Evolutionary conservation across 257 asterid species (phyloP), one percentile per base, ranked within the genome.

Genomic region (Eustoma russellianum): DNA sequence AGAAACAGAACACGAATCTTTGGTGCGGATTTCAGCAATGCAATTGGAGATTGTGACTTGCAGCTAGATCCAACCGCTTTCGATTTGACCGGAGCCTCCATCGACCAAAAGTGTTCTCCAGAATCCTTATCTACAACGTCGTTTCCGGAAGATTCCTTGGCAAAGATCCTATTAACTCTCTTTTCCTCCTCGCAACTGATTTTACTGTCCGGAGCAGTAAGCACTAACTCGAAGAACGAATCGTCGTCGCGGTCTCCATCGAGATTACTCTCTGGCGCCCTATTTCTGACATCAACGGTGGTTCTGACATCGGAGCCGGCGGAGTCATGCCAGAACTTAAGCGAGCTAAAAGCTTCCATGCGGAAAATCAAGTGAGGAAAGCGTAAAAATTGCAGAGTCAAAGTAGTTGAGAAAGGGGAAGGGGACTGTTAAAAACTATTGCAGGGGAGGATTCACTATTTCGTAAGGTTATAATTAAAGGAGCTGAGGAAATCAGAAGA

Each of bases 191-290:
- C 56, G 16, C 47, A 56, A 11, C 7, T 43, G 28, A 38, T 5
- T 38, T 7, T 10, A 2, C 62, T 18, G 40, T 61, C 64, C 2
- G 86, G 87, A 6, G 90, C 66, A 3, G 68, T 53, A 58, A 82
- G 33, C 34, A 67, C 93, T 75, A 88, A 65, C 60, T 88, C 97
- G 56, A 88, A 82, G 67, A 80, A 80, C 28, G 97, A 80, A n/a
- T 80, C 94, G 1, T 73, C 86, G 9, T 65, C 97, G 9, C 59
- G 71, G 2, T 71, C 85, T 4, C 63, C 54, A 33, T 75, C 85
- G 1, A 64, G 79, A 2, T 65, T 59, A 33, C 52, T 66, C 47
- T 74, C 68, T 33, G 67, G 50, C 1, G 75, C 64, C 18, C 63
- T 60, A 10, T 68, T 68, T 6, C 66, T 52, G 5, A 59, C 66